A percentile compares a stretch with the other conserved stretches of the same genome.
Conservation (phyloP, 805 yeast genomes). For the Pichia kluyveri region DNA sequence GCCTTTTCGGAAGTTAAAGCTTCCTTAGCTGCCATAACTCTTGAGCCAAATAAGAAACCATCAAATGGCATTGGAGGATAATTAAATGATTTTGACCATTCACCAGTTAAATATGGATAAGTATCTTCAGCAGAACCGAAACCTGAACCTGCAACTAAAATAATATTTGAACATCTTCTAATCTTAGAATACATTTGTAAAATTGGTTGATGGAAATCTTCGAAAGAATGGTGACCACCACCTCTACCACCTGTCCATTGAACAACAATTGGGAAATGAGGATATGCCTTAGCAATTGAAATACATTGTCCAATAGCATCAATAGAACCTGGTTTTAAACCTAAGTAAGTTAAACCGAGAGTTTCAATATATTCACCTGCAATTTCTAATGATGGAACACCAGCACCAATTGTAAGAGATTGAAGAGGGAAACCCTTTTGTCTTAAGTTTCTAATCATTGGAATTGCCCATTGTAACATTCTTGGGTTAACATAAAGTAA, state of each 20-base stretch:
- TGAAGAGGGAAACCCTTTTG: slow-evolving; percentile 92
- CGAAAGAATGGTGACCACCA: slow-evolving; percentile 99
- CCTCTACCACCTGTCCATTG: slow-evolving; percentile 99
- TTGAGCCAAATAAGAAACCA: slow-evolving; percentile 91
- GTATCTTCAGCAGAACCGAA: slow-evolving; percentile 96
- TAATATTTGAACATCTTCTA: slow-evolving; percentile 83
- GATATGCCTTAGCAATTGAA: slow-evolving; percentile 90
- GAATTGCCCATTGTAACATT: slow-evolving; percentile 98
- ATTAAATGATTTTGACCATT: slow-evolving; percentile 81
- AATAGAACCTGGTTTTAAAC: slow-evolving; percentile 95
- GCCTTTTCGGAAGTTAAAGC: slow-evolving; percentile 91
- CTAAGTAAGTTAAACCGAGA: slow-evolving; percentile 86
- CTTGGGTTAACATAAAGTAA: slow-evolving; percentile 94
- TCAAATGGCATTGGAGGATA: slow-evolving; percentile 99
- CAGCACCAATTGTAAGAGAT: slow-evolving; percentile 96
- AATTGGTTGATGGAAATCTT: slow-evolving; percentile 97
- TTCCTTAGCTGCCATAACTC: slow-evolving; percentile 97
- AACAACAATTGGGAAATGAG: slow-evolving; percentile 89
- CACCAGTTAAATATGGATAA: slow-evolving; percentile 94
- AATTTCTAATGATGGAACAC: slow-evolving; percentile 97
- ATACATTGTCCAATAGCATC: slow-evolving; percentile 85
- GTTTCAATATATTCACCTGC: slow-evolving; percentile 93
- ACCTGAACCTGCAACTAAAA: slow-evolving; percentile 95
- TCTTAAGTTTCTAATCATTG: slow-evolving; percentile 83
- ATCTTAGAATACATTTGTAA: slow-evolving; percentile 92